Evolutionary conservation across 2,329 filamentous ascomycete species (phyloP).

Genomic region (Trichoderma afroharzianum): DNA sequence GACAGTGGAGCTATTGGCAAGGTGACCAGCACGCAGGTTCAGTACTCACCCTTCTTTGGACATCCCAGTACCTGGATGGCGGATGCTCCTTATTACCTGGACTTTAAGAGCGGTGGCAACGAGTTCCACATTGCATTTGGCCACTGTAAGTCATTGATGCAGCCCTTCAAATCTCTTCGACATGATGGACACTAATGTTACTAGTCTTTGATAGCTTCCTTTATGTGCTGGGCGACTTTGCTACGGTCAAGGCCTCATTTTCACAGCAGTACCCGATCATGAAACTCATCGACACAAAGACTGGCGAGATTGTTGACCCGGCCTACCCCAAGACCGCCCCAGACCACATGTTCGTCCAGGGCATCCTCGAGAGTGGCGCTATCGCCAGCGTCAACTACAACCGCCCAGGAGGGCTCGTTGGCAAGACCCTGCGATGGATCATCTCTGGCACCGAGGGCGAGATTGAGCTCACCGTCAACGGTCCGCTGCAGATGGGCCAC

Average conservation of each 20-base stretch:
- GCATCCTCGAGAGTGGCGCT: constrained; percentile 29
- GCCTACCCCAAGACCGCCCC: constrained; percentile 28
- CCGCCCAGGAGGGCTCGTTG: constrained; percentile 20
- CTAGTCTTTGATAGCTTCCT: constrained; percentile 22
- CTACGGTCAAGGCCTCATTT: constrained; percentile 23
- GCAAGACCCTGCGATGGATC: constrained; percentile 30
- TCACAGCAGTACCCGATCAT: constrained; percentile 24
- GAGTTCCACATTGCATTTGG: constrained; percentile 24
- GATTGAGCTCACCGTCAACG: constrained; percentile 26
- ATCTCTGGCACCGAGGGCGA: constrained; percentile 38
- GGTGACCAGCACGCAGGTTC: constrained; percentile 11
- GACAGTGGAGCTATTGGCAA: constrained; percentile 16
- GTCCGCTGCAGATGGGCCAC: constrained; percentile 30
- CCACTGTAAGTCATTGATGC: constrained; percentile 10
- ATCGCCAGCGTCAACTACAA: constrained; percentile 29
- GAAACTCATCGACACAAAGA: constrained; percentile 23
- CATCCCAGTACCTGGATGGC: constrained; percentile 21
- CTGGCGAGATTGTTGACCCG: constrained; percentile 25
- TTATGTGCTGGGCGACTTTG: constrained; percentile 11
- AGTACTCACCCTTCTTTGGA: background rate
- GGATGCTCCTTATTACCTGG: constrained; percentile 23
- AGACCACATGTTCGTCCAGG: constrained; percentile 35
- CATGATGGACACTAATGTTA: background rate
- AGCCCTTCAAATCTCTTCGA: rapidly evolving
- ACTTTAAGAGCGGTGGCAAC: constrained; percentile 26